Evolutionary conservation across 2,329 filamentous ascomycete species (phyloP), one percentile per base, ranked within the genome.

Genomic region (Botrytis squamosa): DNA sequence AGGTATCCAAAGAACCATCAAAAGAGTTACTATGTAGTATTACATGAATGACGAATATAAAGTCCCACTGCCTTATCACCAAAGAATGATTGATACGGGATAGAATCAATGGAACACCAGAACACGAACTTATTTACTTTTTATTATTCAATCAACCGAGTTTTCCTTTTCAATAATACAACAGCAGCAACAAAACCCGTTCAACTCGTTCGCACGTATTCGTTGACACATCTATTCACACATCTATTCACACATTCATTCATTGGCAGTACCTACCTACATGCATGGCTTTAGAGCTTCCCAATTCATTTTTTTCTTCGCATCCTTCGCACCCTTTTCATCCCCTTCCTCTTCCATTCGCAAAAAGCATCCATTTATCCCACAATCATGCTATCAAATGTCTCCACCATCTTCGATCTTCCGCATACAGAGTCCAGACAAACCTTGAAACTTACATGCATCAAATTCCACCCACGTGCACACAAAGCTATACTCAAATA

Each of bases 371-470:
- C 68, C 55, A 70, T 49, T 33, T 20, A 62, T 60, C 59, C 40
- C 68, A 63, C 55, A 46, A 46, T 62, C 68, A 69, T 49, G 12
- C 38, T 42, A n/a, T 20, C 36, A n/a, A 69, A 36, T n/a, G 12
- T 18, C 44, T 46, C 65, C 46, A 52, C 65, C 65, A 55, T 67
- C 65, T 67, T 67, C 65, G 65, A 67, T 55, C 46, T n/a, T 29
- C 65, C n/a, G 65, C 46, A 67, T 55, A 55, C 36, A 40, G 25
- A n/a, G 25, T n/a, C 25, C 49, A 52, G 36, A 67, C 65, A 67
- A 52, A 25, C 68, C 52, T 38, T 62, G 57, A 22, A 63, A 60
- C 68, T 38, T 46, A 63, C 68, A 63, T 71, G 29, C 68, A 71
- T 71, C 57, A 29, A 42, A 29, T 55, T 55, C 65, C 55, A 42